These are phyloP conservation scores for Cymbopogon citratus DNA, from an alignment of 176 grass and related monocot species.

Conservation along the genomic window DNA sequence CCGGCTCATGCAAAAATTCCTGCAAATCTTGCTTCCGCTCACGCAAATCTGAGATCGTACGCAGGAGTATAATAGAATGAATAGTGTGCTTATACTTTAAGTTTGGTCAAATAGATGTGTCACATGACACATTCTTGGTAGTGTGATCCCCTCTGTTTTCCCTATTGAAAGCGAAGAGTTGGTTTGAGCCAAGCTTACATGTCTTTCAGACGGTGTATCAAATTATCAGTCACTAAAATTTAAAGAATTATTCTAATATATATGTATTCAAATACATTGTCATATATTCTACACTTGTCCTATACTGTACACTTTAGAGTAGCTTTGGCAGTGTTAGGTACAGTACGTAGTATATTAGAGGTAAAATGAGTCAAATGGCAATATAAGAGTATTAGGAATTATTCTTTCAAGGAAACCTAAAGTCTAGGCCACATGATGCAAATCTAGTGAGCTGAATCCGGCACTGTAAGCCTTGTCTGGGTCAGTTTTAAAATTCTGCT, in stretches of 20 bases:
- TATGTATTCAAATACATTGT: neutral
- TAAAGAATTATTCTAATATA: no score
- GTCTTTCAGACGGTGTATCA: neutral
- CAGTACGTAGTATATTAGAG: neutral
- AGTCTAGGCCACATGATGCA: neutral
- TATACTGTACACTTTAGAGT: no score
- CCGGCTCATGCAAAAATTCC: neutral
- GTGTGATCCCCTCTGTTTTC: conserved; percentile 12
- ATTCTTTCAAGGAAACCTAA: neutral
- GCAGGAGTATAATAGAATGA: neutral
- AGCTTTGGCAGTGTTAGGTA: neutral
- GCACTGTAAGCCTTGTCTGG: neutral
- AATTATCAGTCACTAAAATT: neutral
- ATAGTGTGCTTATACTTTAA: neutral
- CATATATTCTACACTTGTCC: neutral
- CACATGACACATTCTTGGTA: neutral
- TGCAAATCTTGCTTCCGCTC: neutral
- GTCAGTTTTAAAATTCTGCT: neutral
- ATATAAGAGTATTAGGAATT: neutral
- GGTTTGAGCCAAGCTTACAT: neutral
- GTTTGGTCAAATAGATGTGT: conserved; percentile 19
- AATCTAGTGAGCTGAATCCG: conserved; percentile 19
- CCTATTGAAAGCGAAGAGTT: neutral
- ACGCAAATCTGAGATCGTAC: neutral
- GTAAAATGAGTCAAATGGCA: neutral